Conservation (phyloP, 164 flowering plant genomes). For the Piper betle region DNA sequence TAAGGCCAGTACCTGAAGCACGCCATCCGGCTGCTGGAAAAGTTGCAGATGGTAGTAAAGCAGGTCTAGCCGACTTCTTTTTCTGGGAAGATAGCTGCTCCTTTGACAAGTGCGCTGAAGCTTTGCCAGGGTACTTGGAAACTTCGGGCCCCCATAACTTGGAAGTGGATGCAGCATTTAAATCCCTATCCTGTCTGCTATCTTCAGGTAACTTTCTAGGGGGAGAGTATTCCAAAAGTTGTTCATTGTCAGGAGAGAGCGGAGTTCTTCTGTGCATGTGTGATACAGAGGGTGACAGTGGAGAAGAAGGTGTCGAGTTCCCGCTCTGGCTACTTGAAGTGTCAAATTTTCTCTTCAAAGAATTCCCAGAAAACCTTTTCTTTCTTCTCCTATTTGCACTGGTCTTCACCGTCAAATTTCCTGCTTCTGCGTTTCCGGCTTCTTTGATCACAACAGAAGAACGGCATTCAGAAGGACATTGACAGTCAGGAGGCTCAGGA, state of each 20-base stretch:
- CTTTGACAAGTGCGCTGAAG: constrained; percentile 7
- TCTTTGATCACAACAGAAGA: background rate
- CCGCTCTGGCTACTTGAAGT: constrained; percentile 90
- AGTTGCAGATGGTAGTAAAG: constrained; percentile 49
- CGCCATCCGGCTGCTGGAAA: constrained; percentile 32
- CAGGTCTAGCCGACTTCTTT: constrained; percentile 22
- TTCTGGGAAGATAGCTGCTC: constrained; percentile 17
- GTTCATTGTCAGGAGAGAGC: constrained; percentile 23
- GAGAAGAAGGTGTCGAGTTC: constrained; percentile 85
- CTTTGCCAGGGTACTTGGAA: constrained; percentile 4
- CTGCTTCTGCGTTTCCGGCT: constrained; percentile 20
- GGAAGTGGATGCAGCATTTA: constrained; percentile 8
- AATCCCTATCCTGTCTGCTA: constrained; percentile 9
- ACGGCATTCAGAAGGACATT: background rate
- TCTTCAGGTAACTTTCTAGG: constrained; percentile 4
- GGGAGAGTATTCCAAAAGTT: constrained; percentile 19
- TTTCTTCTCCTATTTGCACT: constrained; percentile 44
- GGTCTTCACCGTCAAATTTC: constrained; percentile 33
- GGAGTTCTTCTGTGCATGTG: constrained; percentile 16
- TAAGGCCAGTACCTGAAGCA: constrained; percentile 22
- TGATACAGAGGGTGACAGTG: constrained; percentile 58
- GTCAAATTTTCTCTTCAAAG: constrained; percentile 33
- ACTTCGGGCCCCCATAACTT: constrained; percentile 8
- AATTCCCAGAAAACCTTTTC: constrained; percentile 30
- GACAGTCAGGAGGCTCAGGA: background rate